Evolutionary conservation across 108 stramenopile species (phyloP), one percentile per base, ranked within the genome.

Genomic region (Phaeodactylum tricornutum): DNA sequence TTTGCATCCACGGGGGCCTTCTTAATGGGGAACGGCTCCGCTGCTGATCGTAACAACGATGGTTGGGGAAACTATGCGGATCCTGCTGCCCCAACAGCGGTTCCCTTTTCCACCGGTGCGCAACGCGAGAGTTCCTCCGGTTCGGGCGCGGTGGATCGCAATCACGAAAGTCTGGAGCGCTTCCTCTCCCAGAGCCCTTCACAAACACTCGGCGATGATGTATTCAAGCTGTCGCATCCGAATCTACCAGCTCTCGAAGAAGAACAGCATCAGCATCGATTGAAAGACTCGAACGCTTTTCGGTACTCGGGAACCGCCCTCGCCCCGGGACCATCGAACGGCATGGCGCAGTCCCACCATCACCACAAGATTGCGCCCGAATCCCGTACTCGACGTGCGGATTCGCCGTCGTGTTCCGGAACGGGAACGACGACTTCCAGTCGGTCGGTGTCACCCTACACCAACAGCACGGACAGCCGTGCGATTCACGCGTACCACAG

Each of bases 131-230:
- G 23, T 26, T 45, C 44, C 27, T 3, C 21, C 24, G 15, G 25
- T 16, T n/a, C 37, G n/a, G 14, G 36, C 36, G 39, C 3, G 11
- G 50, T 2, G 2, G 50, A 19, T 22, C 16, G 27, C 17, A 23
- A 70, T 20, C 71, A 84, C 36, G 59, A 69, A 17, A 72, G 77
- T 53, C 53, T 88, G 27, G 79, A 79, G 25, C 64, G 76, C 8
- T 88, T 88, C 48, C 74, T 88, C 29, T 82, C 82, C 28, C 72
- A 76, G 43, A 79, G 75, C 62, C 82, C 87, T 8, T 79, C 79
- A 22, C 75, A 84, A 61, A 63, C 78, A 21, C 65, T 89, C 35
- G 87, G 87, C 14, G 72, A 75, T n/a, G 80, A 84, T 54, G 72
- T 84, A 27, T 79, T 89, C 29, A 69, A 65, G 25, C 50, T 77